Base-by-base conservation (phyloP, 2,329 filamentous ascomycete species). In the Arachnomyces sp. region DNA sequence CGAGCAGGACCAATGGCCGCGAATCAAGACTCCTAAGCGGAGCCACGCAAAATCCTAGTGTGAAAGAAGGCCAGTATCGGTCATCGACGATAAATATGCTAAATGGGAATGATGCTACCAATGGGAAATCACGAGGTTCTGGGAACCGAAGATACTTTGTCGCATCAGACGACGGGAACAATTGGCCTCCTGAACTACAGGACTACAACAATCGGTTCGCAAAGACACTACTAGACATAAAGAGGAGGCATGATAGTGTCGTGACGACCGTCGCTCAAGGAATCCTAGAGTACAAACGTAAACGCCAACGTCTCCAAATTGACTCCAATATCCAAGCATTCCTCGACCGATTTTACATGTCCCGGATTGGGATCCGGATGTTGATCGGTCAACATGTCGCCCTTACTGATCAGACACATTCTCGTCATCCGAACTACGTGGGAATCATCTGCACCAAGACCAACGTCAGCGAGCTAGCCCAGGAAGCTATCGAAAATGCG, bases 261-360 rank as follows among this genome's bases (percentile, higher is more conserved):
- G 92, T 98, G 36, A 98, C 92, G 13, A 98, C 92, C 6, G 92
- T 98, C 66, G 92, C 92, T 4, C 90, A 98, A 66, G 92, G 92
- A 44, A 95, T 98, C 51, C 76, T 96, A 44, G 92, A 98, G 68
- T 98, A 94, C 74, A 98, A 98, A 71, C 86, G 90, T 41, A 90
- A 84, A 61, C 80, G 88, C 46, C 92, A 98, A 73, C 81, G 92
- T 39, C 92, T 96, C 83, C 92, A 96, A 61, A 98, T 98, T 57
- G 92, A 96, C 67, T 83, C 89, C 61, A 93, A 89, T 53, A 95
- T 98, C 44, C 92, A 98, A 64, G 83, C 87, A 40, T 98, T 98
- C 72, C 79, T 98, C 50, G 92, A 98, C 68, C 86, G 92, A 44
- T 98, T 98, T 68, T 98, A 98, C 74, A 98, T 98, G 92, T 95